Evolutionary conservation across 331 rosid genomes (phyloP).

Genomic region (Cydonia oblonga): DNA sequence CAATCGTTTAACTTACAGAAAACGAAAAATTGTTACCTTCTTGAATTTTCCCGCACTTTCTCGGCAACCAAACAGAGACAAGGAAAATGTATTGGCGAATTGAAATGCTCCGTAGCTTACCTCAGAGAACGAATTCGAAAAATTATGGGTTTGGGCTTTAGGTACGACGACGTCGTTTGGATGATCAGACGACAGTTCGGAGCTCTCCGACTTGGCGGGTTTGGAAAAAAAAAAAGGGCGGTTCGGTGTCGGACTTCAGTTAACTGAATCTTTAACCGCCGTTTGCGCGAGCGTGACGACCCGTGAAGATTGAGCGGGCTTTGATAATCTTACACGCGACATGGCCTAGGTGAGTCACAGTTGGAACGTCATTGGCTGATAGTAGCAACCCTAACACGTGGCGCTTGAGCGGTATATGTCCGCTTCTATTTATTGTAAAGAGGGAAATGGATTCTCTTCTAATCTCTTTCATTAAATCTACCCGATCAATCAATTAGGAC

Average conservation of each 20-base stretch:
- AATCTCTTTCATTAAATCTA: too few relatives aligned
- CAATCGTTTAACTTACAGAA: background rate
- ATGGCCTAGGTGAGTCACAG: background rate
- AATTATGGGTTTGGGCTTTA: background rate
- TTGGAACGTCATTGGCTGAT: background rate
- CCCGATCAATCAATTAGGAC: accelerated
- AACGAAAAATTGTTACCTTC: background rate
- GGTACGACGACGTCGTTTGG: conserved; percentile 3
- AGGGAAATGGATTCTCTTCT: too few relatives aligned
- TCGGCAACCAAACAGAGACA: background rate
- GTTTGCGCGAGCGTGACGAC: background rate
- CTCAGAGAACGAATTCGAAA: background rate
- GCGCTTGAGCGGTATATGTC: background rate
- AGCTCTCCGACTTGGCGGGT: background rate
- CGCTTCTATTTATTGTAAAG: too few relatives aligned
- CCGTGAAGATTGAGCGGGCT: background rate
- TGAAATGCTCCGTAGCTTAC: background rate
- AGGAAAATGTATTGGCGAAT: background rate
- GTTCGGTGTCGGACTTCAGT: background rate
- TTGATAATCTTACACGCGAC: background rate
- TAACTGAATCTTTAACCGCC: background rate
- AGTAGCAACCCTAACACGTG: background rate
- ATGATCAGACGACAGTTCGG: background rate
- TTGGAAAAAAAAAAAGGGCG: background rate
- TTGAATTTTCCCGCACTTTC: background rate